Base-by-base conservation (phyloP, 2,329 filamentous ascomycete genomes). In the Fusarium nelsonii region DNA sequence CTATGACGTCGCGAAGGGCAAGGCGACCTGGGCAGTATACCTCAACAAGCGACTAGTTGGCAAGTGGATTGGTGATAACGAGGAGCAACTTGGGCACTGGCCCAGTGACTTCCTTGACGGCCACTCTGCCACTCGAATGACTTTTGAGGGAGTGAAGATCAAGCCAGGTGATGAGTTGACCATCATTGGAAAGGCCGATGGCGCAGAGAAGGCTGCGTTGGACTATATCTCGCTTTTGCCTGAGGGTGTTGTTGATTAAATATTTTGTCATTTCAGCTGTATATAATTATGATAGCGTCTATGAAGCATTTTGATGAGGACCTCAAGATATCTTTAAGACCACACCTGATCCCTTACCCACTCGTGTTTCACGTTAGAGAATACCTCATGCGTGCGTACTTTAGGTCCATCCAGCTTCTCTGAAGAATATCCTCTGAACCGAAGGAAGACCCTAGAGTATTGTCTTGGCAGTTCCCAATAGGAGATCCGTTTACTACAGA, bases 211-310 rank as follows among this genome's bases (percentile, higher is more conserved):
- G 12, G 90, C 90, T 52, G 88, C 90, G 6, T 55, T 92, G 64
- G 90, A 92, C 78, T 92, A 92, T 76, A 77, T 92, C 41, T 84
- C 84, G 6, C 78, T 92, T 49, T 74, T 92, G 60, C 90, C 90
- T 1, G 34, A 63, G 20, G 63, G 63, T 8, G n/a, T 67, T 12
- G n/a, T 67, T 32, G 63, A 67, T 30, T 67, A 33, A 55, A 33
- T 4, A 6, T 4, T 6, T 28, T 15, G 3, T 14, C 28, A 6
- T 23, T 20, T 20, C 10, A 15, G 18, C 12, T 39, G 41, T 48
- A 36, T 4, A 45, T 30, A 54, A 16, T 20, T 8, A 18, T 8
- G 26, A 9, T 28, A 36, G 9, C 14, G 10, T 18, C 3, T 9
- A 39, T 18, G 11, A 28, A 28, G 18, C 39, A 20, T 30, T 16